A percentile compares a stretch with the other conserved stretches of the same genome.
Evolutionary conservation across 495 filamentous ascomycete genomes (phyloP).

Genomic region (Astrothelium macrocarpum): DNA sequence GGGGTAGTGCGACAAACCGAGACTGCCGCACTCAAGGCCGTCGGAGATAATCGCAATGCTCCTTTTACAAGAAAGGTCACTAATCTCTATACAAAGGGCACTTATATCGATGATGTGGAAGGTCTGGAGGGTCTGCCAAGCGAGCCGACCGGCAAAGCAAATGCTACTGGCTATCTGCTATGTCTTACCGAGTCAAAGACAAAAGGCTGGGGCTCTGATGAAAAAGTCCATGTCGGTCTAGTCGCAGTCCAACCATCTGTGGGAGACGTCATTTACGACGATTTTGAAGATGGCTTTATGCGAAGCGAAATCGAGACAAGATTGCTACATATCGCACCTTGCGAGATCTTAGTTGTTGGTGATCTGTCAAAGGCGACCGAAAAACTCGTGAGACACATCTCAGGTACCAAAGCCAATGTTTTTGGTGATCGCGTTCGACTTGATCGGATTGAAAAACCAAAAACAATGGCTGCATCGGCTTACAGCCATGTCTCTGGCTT

Average conservation of each 20-base stretch:
- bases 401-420: conserved; percentile 80
- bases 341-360: conserved; percentile 92
- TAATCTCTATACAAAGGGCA: conserved; percentile 96
- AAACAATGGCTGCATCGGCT: conserved; percentile 72
- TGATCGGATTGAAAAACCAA: conserved; percentile 64
- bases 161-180: conserved; percentile 75
- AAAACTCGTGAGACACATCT: conserved; percentile 83
- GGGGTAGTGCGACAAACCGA: conserved; percentile 94
- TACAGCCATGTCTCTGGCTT: conserved; percentile 89
- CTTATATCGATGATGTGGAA: conserved; percentile 91
- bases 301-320: conserved; percentile 90
- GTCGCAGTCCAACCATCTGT: conserved; percentile 93
- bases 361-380: conserved; percentile 88
- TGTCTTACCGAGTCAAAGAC: conserved; percentile 84
- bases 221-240: conserved; percentile 86
- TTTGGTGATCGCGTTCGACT: conserved; percentile 86
- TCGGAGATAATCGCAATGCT: conserved; percentile 86
- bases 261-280: conserved; percentile 91
- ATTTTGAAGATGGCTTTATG: conserved; percentile 98
- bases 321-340: conserved; percentile 87
- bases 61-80: conserved; percentile 90
- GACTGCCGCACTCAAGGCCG: conserved; percentile 95
- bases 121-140: conserved; percentile 58
- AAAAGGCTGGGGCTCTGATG: conserved; percentile 81
- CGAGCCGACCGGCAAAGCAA: neutral